Conservation (phyloP, 805 yeast genomes). For the Nakazawaea holstii region DNA sequence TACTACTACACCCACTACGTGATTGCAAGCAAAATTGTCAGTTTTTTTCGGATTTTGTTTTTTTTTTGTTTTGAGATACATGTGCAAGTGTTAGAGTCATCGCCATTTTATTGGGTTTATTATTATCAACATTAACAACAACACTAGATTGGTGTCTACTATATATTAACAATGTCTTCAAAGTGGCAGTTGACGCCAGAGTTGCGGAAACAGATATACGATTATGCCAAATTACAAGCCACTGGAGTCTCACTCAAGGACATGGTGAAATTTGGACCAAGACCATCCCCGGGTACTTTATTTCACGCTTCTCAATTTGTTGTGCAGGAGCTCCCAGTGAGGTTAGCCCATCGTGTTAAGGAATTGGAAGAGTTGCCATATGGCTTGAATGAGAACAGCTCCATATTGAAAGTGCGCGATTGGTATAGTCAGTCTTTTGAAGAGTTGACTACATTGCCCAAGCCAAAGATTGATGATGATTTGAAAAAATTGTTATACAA, state of each 20-base stretch:
- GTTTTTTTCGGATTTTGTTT: too few species aligned
- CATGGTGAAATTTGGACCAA: constrained; percentile 87
- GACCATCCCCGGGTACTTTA: constrained; percentile 71
- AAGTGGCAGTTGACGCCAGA: constrained; percentile 45
- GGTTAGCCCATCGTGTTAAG: constrained; percentile 80
- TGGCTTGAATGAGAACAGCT: constrained; percentile 67
- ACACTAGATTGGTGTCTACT: too few species aligned
- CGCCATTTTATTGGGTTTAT: too few species aligned
- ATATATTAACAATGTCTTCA: not conserved
- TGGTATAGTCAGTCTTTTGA: constrained; percentile 93
- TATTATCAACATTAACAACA: too few species aligned
- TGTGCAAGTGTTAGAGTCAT: too few species aligned
- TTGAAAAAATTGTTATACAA: constrained; percentile 30
- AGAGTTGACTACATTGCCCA: constrained; percentile 62
- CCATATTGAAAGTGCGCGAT: constrained; percentile 68
- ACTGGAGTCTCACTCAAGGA: constrained; percentile 81
- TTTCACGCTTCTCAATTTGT: constrained; percentile 82
- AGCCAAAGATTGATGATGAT: constrained; percentile 45
- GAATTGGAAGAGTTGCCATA: constrained; percentile 79
- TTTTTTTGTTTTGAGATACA: too few species aligned
- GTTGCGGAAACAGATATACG: constrained; percentile 50
- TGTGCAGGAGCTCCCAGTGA: constrained; percentile 80
- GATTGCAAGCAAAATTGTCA: too few species aligned
- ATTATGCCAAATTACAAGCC: constrained; percentile 69
- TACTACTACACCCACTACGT: too few species aligned